phyloP scores from a whole-genome alignment of 768 basidiomycete species.

The Pleurotus sapidus region DNA sequence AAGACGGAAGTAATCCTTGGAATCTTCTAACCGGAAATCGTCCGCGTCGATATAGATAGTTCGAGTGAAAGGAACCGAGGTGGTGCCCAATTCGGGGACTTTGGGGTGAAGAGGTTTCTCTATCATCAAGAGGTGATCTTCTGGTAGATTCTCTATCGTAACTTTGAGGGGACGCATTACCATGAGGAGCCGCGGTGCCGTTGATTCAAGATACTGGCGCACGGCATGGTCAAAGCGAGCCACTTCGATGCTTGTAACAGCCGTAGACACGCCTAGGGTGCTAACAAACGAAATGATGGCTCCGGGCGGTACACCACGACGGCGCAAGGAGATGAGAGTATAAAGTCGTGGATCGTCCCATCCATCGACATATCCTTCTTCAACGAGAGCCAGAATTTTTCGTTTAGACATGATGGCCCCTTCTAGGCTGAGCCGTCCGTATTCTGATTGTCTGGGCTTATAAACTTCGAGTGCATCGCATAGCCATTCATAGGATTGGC shows the following conservation, averaged over 20 bases:
- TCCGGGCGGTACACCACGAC: conserved; percentile 95
- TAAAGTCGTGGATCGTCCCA: conserved; percentile 99
- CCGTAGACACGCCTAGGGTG: conserved; percentile 89
- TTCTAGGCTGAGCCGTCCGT: conserved; percentile 87
- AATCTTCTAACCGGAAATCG: conserved; percentile 90
- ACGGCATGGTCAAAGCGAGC: conserved; percentile 88
- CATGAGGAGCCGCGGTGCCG: conserved; percentile 88
- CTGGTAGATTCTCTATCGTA: conserved; percentile 85
- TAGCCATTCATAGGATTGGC: conserved; percentile 98
- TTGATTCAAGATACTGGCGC: conserved; percentile 85
- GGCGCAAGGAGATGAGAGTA: conserved; percentile 92
- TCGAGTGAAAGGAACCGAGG: conserved; percentile 81
- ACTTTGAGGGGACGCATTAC: conserved; percentile 89
- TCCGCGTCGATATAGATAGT: conserved; percentile 90
- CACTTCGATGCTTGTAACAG: conserved; percentile 79
- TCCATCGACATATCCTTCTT: conserved; percentile 77
- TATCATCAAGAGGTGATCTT: conserved; percentile 78
- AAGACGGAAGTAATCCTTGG: conserved; percentile 95
- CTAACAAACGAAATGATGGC: conserved; percentile 93
- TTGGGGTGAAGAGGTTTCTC: conserved; percentile 96
- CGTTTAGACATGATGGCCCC: conserved; percentile 98
- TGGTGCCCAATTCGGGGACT: conserved; percentile 80
- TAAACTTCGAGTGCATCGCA: conserved; percentile 98
- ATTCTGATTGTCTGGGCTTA: conserved; percentile 96
- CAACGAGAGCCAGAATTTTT: conserved; percentile 87